Base-by-base conservation (phyloP, 2,329 filamentous ascomycete genomes). In the Lachnellula occidentalis region DNA sequence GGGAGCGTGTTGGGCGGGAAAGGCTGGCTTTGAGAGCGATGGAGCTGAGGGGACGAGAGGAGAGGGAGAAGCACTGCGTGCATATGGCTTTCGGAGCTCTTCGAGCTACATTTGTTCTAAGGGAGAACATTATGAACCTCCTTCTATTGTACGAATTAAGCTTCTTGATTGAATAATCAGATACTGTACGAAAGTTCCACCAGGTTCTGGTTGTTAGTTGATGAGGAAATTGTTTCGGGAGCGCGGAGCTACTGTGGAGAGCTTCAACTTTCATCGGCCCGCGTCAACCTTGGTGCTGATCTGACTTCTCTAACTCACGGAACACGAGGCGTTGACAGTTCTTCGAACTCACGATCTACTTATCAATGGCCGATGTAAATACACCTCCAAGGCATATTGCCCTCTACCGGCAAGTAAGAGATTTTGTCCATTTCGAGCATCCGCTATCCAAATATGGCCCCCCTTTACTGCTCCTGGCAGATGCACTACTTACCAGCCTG, bases 401-500 rank as follows among this genome's bases (percentile, higher is more conserved):
- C 17, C 48, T 64, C 15, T 52, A 56, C 48, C 50, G 53, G 14
- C 64, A 66, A 50, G 57, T 54, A 24, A 64, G 56, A 50, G 57
- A 63, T 42, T 49, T 68, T 14, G 61, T 61, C 4, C 59, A 66
- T 50, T 64, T 63, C 14, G 48, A 54, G 17, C 64, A 68, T 57
- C 61, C 60, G n/a, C 46, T 65, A 9, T 64, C 66, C 1, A 60
- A 58, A 58, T 66, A 63, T 56, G 60, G 61, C 3, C 56, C 62
- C 24, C 58, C 58, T 19, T 34, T 63, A 4, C 50, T 68, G 4
- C 48, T 69, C 1, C 49, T 68, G 1, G 52, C 55, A n/a, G 67
- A 69, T 58, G 62, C 63, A 2, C 36, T 67, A n/a, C 58, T 69
- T 6, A 63, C 57, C 21, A 63, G 61, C 42, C 48, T 62, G 17